Conservation (phyloP, 2,329 filamentous ascomycete genomes). For the Zymoseptoria pseudotritici region DNA sequence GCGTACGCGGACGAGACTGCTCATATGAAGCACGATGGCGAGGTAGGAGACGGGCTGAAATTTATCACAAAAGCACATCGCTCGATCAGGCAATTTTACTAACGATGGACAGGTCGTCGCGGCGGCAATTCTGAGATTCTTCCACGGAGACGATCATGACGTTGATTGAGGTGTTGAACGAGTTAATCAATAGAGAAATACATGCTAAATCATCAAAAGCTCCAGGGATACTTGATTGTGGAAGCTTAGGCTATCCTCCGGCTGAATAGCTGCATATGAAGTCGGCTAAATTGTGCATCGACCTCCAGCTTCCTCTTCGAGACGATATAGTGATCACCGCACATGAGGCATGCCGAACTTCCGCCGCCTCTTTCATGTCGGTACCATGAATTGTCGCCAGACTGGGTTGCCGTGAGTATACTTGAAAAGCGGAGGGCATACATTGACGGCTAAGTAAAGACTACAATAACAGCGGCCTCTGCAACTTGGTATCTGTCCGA, state of each 20-base stretch:
- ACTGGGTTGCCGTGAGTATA: not conserved
- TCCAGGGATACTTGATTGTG: not conserved
- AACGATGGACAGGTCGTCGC: slow-evolving; percentile 24
- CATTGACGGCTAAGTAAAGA: not conserved
- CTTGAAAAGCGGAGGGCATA: not conserved
- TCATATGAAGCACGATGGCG: slow-evolving; percentile 35
- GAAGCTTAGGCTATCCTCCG: not conserved
- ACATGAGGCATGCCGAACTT: not conserved
- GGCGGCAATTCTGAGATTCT: slow-evolving; percentile 38
- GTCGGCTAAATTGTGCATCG: not conserved
- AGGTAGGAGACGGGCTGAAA: slow-evolving; percentile 4
- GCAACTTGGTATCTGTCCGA: not conserved
- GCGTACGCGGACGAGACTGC: slow-evolving; percentile 33
- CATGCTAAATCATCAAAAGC: not conserved
- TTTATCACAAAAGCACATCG: too few species aligned
- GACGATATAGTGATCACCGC: not conserved
- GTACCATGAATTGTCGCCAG: not conserved
- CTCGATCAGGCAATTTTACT: too few species aligned
- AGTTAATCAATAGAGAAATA: not conserved
- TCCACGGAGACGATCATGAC: slow-evolving; percentile 43
- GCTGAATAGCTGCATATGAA: not conserved
- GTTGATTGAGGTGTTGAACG: slow-evolving; percentile 18
- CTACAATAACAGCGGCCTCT: not conserved
- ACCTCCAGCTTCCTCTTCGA: not conserved
- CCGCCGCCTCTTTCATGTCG: not conserved